These are phyloP conservation scores for Blumeria graminis DNA, from an alignment of 2,329 filamentous ascomycete species.

Conservation along the genomic window DNA sequence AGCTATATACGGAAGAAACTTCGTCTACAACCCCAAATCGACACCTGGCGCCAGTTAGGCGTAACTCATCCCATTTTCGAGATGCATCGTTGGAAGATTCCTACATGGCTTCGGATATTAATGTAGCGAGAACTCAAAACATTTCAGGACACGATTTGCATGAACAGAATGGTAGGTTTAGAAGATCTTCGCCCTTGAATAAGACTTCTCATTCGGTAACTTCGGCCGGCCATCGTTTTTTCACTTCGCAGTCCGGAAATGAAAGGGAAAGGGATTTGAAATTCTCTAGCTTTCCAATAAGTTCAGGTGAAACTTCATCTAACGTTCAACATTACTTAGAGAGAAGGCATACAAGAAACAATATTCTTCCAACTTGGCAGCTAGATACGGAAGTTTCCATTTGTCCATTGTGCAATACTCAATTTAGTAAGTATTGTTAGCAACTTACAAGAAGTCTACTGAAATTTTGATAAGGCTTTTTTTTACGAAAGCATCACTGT, in stretches of 20 bases:
- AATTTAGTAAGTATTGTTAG: conserved; percentile 32
- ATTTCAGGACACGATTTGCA: background rate
- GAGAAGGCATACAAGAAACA: conserved; percentile 15
- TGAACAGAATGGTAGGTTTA: background rate
- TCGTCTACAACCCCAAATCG: background rate
- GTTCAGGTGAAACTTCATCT: background rate
- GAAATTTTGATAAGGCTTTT: conserved; percentile 23
- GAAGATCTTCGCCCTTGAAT: background rate
- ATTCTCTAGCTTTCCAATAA: background rate
- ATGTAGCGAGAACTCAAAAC: background rate
- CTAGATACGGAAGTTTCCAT: conserved; percentile 59
- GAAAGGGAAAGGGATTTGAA: background rate
- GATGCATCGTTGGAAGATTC: background rate
- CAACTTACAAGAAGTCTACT: background rate
- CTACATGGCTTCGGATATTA: background rate
- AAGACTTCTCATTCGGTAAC: background rate
- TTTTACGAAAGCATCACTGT: conserved; percentile 82
- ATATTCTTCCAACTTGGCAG: conserved; percentile 60
- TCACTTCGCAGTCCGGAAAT: background rate
- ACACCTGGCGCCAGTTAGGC: background rate
- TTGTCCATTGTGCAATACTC: conserved; percentile 61
- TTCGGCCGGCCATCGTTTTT: background rate
- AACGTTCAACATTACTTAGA: background rate
- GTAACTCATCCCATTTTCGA: background rate
- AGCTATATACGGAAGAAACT: background rate